These are phyloP conservation scores for Penicillium italicum DNA, from an alignment of 2,329 filamentous ascomycete species.

Conservation along the genomic window DNA sequence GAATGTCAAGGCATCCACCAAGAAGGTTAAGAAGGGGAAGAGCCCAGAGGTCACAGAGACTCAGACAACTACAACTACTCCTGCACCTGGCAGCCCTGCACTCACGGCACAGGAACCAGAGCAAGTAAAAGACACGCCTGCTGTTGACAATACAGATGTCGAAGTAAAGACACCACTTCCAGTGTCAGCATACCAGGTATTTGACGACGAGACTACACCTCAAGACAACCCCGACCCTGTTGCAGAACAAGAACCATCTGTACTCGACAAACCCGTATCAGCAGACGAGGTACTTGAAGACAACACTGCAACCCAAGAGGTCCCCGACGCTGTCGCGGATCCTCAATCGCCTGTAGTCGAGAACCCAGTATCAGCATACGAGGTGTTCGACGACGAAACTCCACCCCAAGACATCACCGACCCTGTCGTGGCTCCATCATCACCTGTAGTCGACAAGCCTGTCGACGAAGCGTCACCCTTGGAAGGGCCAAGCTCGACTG, in stretches of 20 bases:
- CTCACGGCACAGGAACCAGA: slow-evolving; percentile 21
- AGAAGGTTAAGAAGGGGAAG: slow-evolving; percentile 37
- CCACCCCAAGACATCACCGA: neutral
- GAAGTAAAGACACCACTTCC: slow-evolving; percentile 3
- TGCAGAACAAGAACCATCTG: neutral
- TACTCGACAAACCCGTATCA: neutral
- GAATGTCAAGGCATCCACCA: slow-evolving; percentile 26
- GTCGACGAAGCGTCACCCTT: neutral
- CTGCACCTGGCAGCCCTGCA: slow-evolving; percentile 20
- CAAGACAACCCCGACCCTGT: neutral
- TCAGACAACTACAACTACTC: slow-evolving; percentile 24
- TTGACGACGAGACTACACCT: slow-evolving; percentile 1
- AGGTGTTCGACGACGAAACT: neutral
- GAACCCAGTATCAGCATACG: neutral
- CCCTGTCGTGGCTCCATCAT: neutral
- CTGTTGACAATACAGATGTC: slow-evolving; percentile 4
- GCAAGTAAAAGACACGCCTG: slow-evolving; percentile 9
- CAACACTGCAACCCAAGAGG: neutral
- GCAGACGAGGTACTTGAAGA: neutral
- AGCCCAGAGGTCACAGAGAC: slow-evolving; percentile 24
- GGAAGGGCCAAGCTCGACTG: neutral
- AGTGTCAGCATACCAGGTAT: slow-evolving; percentile 3
- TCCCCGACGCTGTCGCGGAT: neutral
- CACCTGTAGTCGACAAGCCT: neutral
- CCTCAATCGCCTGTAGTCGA: neutral